Conservation (phyloP, 257 asterid species). For the Plantago major region DNA sequence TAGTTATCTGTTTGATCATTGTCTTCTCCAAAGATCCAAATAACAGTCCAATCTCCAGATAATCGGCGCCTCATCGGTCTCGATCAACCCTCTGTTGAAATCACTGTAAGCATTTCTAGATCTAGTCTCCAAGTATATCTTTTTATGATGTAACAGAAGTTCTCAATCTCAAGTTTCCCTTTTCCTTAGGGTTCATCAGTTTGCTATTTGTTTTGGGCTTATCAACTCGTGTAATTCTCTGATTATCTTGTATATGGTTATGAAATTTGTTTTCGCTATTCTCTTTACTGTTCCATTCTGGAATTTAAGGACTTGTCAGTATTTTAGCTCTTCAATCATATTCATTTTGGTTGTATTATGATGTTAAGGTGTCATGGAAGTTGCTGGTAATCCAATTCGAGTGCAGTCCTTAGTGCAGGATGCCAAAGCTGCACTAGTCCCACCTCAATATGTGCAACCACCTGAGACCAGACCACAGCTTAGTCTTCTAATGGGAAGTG, state of each 20-base stretch:
- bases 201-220: too few species aligned
- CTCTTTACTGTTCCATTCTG: too few species aligned
- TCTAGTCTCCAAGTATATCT: too few species aligned
- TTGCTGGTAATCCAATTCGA: constrained; percentile 34
- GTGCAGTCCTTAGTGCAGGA: constrained; percentile 60
- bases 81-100: not conserved
- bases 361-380: constrained; percentile 26
- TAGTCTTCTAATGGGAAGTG: constrained; percentile 11
- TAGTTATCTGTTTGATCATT: not conserved
- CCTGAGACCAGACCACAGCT: constrained; percentile 42
- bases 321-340: too few species aligned
- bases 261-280: too few species aligned
- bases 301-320: too few species aligned
- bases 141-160: too few species aligned
- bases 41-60: not conserved
- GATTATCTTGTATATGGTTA: too few species aligned
- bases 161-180: too few species aligned
- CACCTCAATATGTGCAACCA: constrained; percentile 71
- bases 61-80: not conserved
- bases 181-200: too few species aligned
- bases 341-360: not conserved
- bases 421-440: constrained; percentile 45
- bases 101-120: too few species aligned
- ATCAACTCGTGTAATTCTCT: too few species aligned
- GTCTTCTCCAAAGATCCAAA: not conserved